phyloP scores from a whole-genome alignment of 108 stramenopile genomes.

The Asterionellopsis glacialis region DNA sequence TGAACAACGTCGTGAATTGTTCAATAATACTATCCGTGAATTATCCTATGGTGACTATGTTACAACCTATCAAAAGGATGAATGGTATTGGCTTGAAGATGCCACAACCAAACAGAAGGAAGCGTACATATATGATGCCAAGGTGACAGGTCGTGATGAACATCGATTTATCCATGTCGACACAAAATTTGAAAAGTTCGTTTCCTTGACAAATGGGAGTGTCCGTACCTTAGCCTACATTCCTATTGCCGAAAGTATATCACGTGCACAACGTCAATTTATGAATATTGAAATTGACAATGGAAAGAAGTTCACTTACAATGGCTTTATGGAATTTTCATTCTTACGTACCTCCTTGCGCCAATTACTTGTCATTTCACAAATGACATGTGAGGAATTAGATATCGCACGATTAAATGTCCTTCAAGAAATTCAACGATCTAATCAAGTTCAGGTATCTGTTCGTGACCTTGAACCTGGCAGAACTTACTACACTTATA shows the following conservation, averaged over 20 bases:
- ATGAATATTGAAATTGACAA: conserved; percentile 39
- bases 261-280: conserved; percentile 29
- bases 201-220: conserved; percentile 4
- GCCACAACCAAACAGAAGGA: conserved; percentile 9
- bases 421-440: conserved; percentile 21
- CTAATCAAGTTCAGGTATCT: conserved; percentile 15
- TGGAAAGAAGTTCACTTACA: conserved; percentile 31
- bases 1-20: conserved; percentile 23
- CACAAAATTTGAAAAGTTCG: conserved; percentile 9
- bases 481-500: conserved; percentile 19
- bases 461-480: conserved; percentile 23
- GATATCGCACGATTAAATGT: conserved; percentile 29
- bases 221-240: conserved; percentile 17
- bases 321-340: conserved; percentile 37
- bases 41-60: conserved; percentile 26
- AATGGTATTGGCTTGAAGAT: conserved; percentile 34
- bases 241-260: conserved; percentile 36
- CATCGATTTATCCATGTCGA: conserved; percentile 28
- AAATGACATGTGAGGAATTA: conserved; percentile 30
- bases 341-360: conserved; percentile 22
- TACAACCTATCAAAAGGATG: conserved; percentile 2
- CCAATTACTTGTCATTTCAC: conserved; percentile 21
- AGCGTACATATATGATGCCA: conserved; percentile 19
- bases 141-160: conserved; percentile 8
- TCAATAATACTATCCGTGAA: conserved; percentile 26